phyloP scores from a whole-genome alignment of 805 yeast species.

The Metschnikowia reukaufii region DNA sequence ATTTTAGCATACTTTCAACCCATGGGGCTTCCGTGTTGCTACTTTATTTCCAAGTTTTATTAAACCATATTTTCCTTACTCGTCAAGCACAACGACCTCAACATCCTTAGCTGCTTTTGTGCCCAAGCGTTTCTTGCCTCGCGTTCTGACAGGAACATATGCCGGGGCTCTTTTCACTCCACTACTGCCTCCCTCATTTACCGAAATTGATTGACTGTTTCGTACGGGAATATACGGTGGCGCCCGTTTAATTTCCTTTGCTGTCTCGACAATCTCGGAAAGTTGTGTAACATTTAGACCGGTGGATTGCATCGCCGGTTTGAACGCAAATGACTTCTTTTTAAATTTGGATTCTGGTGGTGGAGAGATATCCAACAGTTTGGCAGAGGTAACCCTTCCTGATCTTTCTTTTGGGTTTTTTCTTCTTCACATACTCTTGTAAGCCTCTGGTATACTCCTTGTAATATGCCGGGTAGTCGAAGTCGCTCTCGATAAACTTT shows the following conservation, averaged over 20 bases:
- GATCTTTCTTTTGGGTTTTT: not conserved
- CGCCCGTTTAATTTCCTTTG: not conserved
- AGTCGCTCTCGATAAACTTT: conserved; percentile 1
- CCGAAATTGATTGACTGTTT: not conserved
- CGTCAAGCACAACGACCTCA: conserved; percentile 1
- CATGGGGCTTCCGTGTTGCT: too few relatives aligned
- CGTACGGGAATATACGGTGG: conserved; percentile 11
- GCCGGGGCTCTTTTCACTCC: conserved; percentile 31
- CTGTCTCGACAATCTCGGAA: not conserved
- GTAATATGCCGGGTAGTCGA: conserved; percentile 4
- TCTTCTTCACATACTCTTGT: conserved; percentile 9
- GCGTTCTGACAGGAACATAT: conserved; percentile 31
- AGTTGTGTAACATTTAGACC: too few relatives aligned
- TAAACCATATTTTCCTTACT: too few relatives aligned
- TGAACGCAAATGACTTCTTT: not conserved
- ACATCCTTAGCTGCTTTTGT: conserved; percentile 7
- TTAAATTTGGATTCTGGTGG: not conserved
- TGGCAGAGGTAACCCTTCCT: conserved; percentile 11
- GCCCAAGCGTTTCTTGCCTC: conserved; percentile 16
- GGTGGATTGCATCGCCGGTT: too few relatives aligned
- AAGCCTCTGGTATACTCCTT: conserved; percentile 6
- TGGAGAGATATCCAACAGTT: conserved; percentile 3
- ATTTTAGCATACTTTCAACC: not conserved
- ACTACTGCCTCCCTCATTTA: not conserved
- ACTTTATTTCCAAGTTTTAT: too few relatives aligned